These are phyloP conservation scores for sweet orange (Citrus sinensis) DNA, from an alignment of 345 rosid genomes.

Conservation along the genomic window DNA sequence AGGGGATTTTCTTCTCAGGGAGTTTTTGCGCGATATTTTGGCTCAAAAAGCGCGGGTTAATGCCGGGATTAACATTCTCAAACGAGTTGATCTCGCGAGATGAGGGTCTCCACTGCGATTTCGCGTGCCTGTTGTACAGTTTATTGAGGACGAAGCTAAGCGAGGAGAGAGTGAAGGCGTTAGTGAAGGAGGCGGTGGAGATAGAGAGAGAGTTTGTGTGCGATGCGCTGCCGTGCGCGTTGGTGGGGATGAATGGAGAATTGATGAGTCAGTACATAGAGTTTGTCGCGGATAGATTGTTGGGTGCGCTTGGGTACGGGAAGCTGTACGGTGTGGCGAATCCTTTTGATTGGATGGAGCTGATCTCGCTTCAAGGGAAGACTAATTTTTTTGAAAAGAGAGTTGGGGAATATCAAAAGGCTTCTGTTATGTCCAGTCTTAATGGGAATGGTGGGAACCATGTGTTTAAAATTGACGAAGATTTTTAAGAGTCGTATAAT, in stretches of 20 bases:
- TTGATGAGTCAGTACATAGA: constrained; percentile 87
- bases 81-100: constrained; percentile 93
- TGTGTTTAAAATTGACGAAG: constrained; percentile 72
- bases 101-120: constrained; percentile 93
- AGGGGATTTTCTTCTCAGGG: constrained; percentile 94
- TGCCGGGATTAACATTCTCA: constrained; percentile 92
- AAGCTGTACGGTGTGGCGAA: constrained; percentile 57
- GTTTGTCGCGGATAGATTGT: constrained; percentile 75
- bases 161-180: constrained; percentile 67
- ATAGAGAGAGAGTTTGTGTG: constrained; percentile 94
- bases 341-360: constrained; percentile 95
- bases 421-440: constrained; percentile 67
- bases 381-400: constrained; percentile 86
- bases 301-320: constrained; percentile 67
- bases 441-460: constrained; percentile 55
- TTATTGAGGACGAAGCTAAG: constrained; percentile 50
- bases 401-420: constrained; percentile 84
- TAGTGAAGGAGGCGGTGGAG: constrained; percentile 77
- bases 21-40: constrained; percentile 91
- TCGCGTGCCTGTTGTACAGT: constrained; percentile 72
- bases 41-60: constrained; percentile 86
- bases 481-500: constrained; percentile 41
- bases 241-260: constrained; percentile 81
- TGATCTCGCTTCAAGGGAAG: constrained; percentile 82
- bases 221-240: constrained; percentile 83